Evolutionary conservation across 305 asterid genomes (phyloP).

Genomic region (Fraxinus ornus): DNA sequence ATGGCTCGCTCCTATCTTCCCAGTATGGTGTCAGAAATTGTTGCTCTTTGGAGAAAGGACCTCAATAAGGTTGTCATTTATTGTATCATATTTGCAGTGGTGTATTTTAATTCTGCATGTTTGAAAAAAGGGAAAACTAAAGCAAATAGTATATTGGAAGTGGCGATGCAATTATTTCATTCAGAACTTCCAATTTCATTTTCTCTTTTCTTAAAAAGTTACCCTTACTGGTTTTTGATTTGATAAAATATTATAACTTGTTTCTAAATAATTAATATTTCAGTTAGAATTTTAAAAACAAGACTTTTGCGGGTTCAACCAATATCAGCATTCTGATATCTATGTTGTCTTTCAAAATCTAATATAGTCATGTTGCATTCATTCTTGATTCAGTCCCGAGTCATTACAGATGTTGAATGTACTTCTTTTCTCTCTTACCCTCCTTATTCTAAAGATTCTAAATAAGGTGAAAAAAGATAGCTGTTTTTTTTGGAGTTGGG

Average conservation of each 20-base stretch:
- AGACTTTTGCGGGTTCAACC: neutral
- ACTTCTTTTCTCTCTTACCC: neutral
- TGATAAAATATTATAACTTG: neutral
- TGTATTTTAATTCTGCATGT: conserved; percentile 20
- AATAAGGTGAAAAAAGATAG: neutral
- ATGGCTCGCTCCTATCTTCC: conserved; percentile 99
- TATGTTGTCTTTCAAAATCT: neutral
- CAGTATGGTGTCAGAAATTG: conserved; percentile 94
- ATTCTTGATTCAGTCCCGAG: neutral
- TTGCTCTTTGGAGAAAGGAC: conserved; percentile 90
- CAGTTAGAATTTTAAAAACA: neutral
- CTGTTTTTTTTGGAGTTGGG: neutral
- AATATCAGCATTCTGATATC: neutral
- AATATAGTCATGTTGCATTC: neutral
- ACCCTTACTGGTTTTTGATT: neutral
- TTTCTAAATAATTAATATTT: conserved; percentile 1
- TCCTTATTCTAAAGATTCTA: neutral
- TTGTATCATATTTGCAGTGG: neutral
- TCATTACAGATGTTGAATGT: neutral
- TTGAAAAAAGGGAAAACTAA: neutral
- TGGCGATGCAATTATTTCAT: neutral
- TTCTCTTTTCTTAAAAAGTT: neutral
- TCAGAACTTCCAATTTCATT: neutral
- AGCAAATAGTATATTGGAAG: conserved; percentile 3
- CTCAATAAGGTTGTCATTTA: conserved; percentile 61